phyloP scores from a whole-genome alignment of 1,284 basidiomycete genomes.

The Apiotrichum sp. region DNA sequence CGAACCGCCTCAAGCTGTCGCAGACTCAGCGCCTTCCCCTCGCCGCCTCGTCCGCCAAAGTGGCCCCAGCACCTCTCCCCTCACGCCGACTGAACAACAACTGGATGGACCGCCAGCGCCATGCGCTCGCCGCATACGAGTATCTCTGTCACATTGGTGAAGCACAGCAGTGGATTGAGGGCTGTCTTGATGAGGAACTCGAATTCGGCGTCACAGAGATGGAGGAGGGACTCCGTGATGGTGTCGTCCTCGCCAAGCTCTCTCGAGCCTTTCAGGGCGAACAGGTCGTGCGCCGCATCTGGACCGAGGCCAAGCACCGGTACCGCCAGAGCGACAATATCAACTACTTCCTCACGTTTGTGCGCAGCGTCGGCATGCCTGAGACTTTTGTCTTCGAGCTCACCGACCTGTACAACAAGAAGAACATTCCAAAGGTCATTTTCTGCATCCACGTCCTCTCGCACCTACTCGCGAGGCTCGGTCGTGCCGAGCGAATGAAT shows the following conservation, averaged over 20 bases:
- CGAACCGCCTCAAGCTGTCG: slow-evolving; percentile 39
- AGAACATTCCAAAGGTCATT: slow-evolving; percentile 97
- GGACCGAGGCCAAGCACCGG: slow-evolving; percentile 87
- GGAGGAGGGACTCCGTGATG: slow-evolving; percentile 89
- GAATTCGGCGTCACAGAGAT: slow-evolving; percentile 87
- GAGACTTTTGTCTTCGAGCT: slow-evolving; percentile 97
- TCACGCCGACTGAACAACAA: slow-evolving; percentile 38
- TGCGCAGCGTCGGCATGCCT: slow-evolving; percentile 80
- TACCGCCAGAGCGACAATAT: slow-evolving; percentile 98
- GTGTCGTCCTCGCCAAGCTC: slow-evolving; percentile 88
- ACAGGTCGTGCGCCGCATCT: slow-evolving; percentile 75
- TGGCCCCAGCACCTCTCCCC: slow-evolving; percentile 45
- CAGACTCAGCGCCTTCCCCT: slow-evolving; percentile 39
- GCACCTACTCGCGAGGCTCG: slow-evolving; percentile 86
- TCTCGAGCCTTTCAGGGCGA: slow-evolving; percentile 80
- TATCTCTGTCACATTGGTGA: slow-evolving; percentile 97
- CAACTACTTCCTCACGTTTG: slow-evolving; percentile 89
- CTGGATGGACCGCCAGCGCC: slow-evolving; percentile 53
- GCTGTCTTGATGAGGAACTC: slow-evolving; percentile 80
- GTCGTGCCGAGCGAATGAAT: slow-evolving; percentile 84
- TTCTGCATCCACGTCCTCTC: slow-evolving; percentile 98
- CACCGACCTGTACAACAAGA: slow-evolving; percentile 97
- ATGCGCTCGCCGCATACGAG: slow-evolving; percentile 72
- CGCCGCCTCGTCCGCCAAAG: slow-evolving; percentile 38
- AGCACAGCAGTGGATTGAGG: slow-evolving; percentile 96